Conservation (phyloP, 177 flowering plant genomes). For the Vitis hybrid region DNA sequence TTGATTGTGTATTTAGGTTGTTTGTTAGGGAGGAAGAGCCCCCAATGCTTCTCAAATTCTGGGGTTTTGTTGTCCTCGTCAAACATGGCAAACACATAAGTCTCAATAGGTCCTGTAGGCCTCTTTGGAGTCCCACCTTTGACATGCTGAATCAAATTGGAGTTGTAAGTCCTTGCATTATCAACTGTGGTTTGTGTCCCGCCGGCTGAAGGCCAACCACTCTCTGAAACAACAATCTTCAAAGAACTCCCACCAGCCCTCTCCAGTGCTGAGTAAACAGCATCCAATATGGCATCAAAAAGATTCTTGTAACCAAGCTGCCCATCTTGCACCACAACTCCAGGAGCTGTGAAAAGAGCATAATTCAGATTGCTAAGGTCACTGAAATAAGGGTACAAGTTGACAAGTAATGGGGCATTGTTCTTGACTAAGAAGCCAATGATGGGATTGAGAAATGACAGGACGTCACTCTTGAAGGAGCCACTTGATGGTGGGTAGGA, state of each 20-base stretch:
- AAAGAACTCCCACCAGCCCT: not conserved
- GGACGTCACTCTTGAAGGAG: constrained; percentile 5
- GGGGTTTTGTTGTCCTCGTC: too few relatives aligned
- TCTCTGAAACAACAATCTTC: too few relatives aligned
- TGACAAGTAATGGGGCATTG: constrained; percentile 22
- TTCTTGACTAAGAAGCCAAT: constrained; percentile 19
- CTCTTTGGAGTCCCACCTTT: too few relatives aligned
- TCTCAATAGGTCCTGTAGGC: too few relatives aligned
- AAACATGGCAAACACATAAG: too few relatives aligned
- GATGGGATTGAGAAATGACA: constrained; percentile 13
- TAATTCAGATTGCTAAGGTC: not conserved
- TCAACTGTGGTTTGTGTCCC: too few relatives aligned
- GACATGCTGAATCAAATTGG: too few relatives aligned
- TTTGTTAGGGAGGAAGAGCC: too few relatives aligned
- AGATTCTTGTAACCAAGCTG: not conserved
- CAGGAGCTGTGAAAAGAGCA: not conserved
- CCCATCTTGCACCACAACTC: not conserved
- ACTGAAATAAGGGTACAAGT: constrained; percentile 29
- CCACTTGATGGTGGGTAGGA: constrained; percentile 27
- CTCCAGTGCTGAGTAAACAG: constrained; percentile 1
- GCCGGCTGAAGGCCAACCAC: too few relatives aligned
- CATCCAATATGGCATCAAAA: constrained; percentile 4
- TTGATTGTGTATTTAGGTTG: too few relatives aligned
- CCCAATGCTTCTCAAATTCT: too few relatives aligned
- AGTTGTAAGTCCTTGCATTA: too few relatives aligned